A percentile compares a stretch with the other conserved stretches of the same genome.
Conservation (phyloP, 495 filamentous ascomycete genomes). For the Xanthoparmelia taractica region DNA sequence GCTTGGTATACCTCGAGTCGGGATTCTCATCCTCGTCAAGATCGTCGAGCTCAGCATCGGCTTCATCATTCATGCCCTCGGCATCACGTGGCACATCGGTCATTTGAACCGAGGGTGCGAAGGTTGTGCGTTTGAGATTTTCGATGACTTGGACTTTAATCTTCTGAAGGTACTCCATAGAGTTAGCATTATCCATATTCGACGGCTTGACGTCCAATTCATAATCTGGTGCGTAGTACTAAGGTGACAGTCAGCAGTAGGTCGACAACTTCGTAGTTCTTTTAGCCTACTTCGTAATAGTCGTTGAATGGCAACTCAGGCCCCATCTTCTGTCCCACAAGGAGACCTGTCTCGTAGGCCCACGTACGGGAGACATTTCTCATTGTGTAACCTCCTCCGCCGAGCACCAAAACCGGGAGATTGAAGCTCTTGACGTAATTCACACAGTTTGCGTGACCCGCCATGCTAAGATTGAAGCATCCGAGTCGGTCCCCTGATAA, state of each 20-base stretch:
- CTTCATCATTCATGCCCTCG: constrained; percentile 68
- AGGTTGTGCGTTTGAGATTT: constrained; percentile 81
- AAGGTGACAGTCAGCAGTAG: constrained; percentile 28
- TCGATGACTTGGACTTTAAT: constrained; percentile 88
- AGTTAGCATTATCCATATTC: constrained; percentile 99
- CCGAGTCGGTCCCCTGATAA: constrained; percentile 90
- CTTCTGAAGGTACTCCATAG: constrained; percentile 87
- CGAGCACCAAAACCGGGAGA: constrained; percentile 82
- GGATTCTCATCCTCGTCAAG: constrained; percentile 84
- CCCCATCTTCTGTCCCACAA: constrained; percentile 73
- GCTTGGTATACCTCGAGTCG: constrained; percentile 75
- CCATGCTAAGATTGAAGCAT: constrained; percentile 98
- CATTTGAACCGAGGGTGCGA: constrained; percentile 90
- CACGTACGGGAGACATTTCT: constrained; percentile 95
- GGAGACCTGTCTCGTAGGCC: constrained; percentile 90
- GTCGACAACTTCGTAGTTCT: neutral
- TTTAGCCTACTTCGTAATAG: constrained; percentile 77
- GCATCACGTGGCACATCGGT: constrained; percentile 81
- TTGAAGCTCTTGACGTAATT: constrained; percentile 90
- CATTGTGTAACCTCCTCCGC: constrained; percentile 98
- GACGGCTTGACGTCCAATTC: constrained; percentile 89
- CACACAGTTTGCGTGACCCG: constrained; percentile 95
- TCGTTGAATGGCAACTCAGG: constrained; percentile 91
- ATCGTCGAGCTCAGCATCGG: constrained; percentile 82
- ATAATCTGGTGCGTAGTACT: constrained; percentile 97